phyloP scores from a whole-genome alignment of 805 yeast species.

The Saturnispora mendoncae region DNA sequence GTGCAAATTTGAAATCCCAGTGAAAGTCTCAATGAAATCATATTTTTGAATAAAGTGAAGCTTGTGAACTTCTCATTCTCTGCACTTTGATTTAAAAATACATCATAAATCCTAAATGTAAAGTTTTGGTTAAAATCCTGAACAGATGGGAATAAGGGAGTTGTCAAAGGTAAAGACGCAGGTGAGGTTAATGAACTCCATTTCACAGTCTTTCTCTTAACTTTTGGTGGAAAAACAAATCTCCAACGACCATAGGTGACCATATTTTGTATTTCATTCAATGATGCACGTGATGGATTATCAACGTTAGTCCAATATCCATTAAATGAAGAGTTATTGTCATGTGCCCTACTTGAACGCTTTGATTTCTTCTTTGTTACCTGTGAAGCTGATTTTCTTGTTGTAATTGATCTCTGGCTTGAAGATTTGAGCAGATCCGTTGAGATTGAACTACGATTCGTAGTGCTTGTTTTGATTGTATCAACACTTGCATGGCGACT shows the following conservation, averaged over 20 bases:
- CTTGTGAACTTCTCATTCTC: conserved; percentile 43
- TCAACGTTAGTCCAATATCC: conserved; percentile 53
- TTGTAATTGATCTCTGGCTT: not conserved
- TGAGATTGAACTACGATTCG: conserved; percentile 1
- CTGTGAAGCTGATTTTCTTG: conserved; percentile 2
- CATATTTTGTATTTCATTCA: conserved; percentile 44
- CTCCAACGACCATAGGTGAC: conserved; percentile 82
- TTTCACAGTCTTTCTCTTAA: conserved; percentile 60
- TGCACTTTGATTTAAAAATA: conserved; percentile 52
- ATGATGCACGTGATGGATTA: conserved; percentile 69
- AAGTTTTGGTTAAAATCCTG: conserved; percentile 64
- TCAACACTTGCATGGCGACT: conserved; percentile 3
- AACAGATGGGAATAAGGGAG: conserved; percentile 66
- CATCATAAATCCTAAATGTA: conserved; percentile 76
- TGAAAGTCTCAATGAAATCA: conserved; percentile 74
- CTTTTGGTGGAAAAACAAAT: conserved; percentile 72
- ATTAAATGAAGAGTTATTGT: conserved; percentile 15
- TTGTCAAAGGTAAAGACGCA: conserved; percentile 79
- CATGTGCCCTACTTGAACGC: conserved; percentile 9
- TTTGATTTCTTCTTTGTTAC: conserved; percentile 9
- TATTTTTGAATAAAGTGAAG: conserved; percentile 66
- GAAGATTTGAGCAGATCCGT: not conserved
- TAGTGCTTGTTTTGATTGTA: not conserved
- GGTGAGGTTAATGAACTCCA: conserved; percentile 95
- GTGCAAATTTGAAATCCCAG: conserved; percentile 87